phyloP scores from a whole-genome alignment of 2,329 filamentous ascomycete genomes.

The Furcasterigmium furcatum region DNA sequence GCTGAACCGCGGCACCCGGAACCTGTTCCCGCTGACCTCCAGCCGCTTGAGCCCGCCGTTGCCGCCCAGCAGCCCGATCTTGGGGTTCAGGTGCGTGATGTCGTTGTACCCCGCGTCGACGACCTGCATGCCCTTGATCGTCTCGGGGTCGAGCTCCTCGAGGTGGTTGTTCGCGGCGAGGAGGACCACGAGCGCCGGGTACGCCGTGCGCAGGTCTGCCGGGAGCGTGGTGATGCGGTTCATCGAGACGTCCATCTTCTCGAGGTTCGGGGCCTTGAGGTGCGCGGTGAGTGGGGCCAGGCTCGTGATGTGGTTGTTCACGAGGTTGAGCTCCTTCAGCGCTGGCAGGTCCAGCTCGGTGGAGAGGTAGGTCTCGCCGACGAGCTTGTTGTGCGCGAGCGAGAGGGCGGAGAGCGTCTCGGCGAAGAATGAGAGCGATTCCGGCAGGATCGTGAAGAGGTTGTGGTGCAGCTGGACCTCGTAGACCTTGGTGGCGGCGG shows the following conservation, averaged over 20 bases:
- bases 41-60: constrained; percentile 58
- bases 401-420: constrained; percentile 69
- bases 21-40: constrained; percentile 81
- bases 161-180: constrained; percentile 79
- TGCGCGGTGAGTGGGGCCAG: constrained; percentile 62
- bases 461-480: constrained; percentile 76
- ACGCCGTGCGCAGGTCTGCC: constrained; percentile 55
- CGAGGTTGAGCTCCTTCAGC: constrained; percentile 74
- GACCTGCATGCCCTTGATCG: constrained; percentile 69
- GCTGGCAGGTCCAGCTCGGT: constrained; percentile 67
- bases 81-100: constrained; percentile 75
- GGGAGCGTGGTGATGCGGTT: constrained; percentile 78
- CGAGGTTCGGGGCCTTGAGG: constrained; percentile 71
- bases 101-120: constrained; percentile 85
- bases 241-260: constrained; percentile 75
- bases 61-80: constrained; percentile 73
- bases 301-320: constrained; percentile 69
- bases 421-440: constrained; percentile 68
- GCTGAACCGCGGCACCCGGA: constrained; percentile 81
- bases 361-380: constrained; percentile 61
- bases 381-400: constrained; percentile 71
- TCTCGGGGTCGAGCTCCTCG: constrained; percentile 66
- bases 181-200: constrained; percentile 68
- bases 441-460: constrained; percentile 66
- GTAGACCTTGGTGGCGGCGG: constrained; percentile 46